A percentile compares a stretch with the other conserved stretches of the same genome.
phyloP scores from a whole-genome alignment of 1,139 yeast species.

The Saccharomyces hybrid region DNA sequence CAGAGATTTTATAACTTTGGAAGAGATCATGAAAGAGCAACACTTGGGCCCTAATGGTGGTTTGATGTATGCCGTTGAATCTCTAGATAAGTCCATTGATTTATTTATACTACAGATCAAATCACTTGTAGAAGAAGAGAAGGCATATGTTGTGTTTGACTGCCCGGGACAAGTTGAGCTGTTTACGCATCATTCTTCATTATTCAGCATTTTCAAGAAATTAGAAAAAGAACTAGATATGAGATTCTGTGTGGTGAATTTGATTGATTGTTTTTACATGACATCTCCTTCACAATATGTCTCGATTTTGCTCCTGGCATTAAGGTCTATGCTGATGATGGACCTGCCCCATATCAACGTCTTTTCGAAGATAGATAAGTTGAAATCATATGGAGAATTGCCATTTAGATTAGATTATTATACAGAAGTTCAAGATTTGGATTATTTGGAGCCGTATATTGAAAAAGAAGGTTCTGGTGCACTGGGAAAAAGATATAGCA shows the following conservation, averaged over 20 bases:
- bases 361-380: conserved; percentile 78
- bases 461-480: conserved; percentile 48
- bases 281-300: conserved; percentile 87
- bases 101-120: conserved; percentile 53
- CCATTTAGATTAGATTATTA: conserved; percentile 79
- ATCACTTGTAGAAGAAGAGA: conserved; percentile 49
- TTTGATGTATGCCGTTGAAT: conserved; percentile 78
- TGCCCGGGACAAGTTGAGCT: conserved; percentile 98
- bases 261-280: conserved; percentile 78
- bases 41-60: conserved; percentile 94
- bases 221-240: conserved; percentile 61
- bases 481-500: conserved; percentile 54
- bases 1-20: conserved; percentile 76
- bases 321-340: conserved; percentile 86
- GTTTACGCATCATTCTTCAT: conserved; percentile 82
- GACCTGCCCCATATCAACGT: conserved; percentile 93
- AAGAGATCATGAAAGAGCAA: conserved; percentile 82
- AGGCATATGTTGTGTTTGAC: conserved; percentile 75
- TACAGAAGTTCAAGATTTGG: conserved; percentile 84
- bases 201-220: conserved; percentile 62
- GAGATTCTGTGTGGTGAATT: conserved; percentile 76
- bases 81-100: conserved; percentile 48
- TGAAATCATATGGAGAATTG: conserved; percentile 56
- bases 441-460: conserved; percentile 59
- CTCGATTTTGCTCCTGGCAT: conserved; percentile 70